phyloP scores from a whole-genome alignment of 1,284 basidiomycete species.

The Cutaneotrichosporon mucoides region DNA sequence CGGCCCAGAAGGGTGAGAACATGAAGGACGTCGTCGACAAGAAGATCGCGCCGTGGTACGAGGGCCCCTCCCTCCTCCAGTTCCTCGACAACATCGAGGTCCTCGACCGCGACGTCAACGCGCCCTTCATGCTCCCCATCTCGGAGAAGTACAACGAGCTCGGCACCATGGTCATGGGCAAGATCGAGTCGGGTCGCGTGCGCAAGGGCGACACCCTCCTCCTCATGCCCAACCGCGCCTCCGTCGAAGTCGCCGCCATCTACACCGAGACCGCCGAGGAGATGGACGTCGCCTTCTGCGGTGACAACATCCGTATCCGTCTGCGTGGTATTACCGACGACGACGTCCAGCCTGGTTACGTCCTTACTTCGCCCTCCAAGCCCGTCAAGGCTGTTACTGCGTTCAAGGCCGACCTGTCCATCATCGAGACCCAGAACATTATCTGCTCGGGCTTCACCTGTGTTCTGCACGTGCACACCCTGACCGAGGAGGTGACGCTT shows the following conservation, averaged over 20 bases:
- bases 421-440: conserved; percentile 92
- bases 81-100: conserved; percentile 81
- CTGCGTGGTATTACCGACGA: conserved; percentile 87
- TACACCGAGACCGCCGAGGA: conserved; percentile 91
- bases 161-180: conserved; percentile 92
- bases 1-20: conserved; percentile 84
- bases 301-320: conserved; percentile 89
- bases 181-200: conserved; percentile 86
- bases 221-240: conserved; percentile 80
- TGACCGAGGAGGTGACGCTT: conserved; percentile 82
- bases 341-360: conserved; percentile 86
- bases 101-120: conserved; percentile 81
- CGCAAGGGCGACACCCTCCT: conserved; percentile 76
- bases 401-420: conserved; percentile 93
- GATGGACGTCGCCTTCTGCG: conserved; percentile 69
- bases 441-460: conserved; percentile 90
- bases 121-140: conserved; percentile 89
- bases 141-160: conserved; percentile 98
- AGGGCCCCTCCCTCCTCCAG: conserved; percentile 79
- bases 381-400: conserved; percentile 85
- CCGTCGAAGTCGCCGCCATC: conserved; percentile 77
- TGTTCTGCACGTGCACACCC: conserved; percentile 88
- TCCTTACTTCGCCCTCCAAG: conserved; percentile 69
- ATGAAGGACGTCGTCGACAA: conserved; percentile 75
- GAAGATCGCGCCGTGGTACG: conserved; percentile 71